Base-by-base conservation (phyloP, 495 filamentous ascomycete species). In the Pseudotulostoma volvatum region DNA sequence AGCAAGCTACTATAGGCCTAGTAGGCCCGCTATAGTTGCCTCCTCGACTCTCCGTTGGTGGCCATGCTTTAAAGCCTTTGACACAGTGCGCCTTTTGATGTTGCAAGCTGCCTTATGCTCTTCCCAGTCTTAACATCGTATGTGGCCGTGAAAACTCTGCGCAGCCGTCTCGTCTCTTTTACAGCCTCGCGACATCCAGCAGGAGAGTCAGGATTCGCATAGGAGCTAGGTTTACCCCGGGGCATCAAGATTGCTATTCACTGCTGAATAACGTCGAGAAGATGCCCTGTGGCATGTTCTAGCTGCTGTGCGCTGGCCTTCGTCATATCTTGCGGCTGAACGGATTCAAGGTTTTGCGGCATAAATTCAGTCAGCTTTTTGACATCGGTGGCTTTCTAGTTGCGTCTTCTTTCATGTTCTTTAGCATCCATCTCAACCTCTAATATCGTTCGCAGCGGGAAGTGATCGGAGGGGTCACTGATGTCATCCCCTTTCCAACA, bases 361-460 rank as follows among this genome's bases (percentile, higher is more conserved):
- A 40, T 7, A 14, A 17, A 19, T 2, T 25, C 31, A 1, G n/a
- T n/a, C n/a, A 49, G 35, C 9, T 41, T 34, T 1, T 45, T 41
- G 7, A 19, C 30, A 17, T 49, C 38, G 0, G 31, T 43, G 3
- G 28, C 40, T 32, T 49, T 54, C 44, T 41, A 46, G 16, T 47
- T 48, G 9, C 42, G 25, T 7, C 42, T 13, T 36, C 19, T 34
- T 19, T 25, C 31, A 4, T 21, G 36, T 37, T 16, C 14, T 1
- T 18, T 8, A 5, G 25, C 2, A 9, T 36, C 38, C 2, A 36
- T 48, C 9, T 36, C 15, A 20, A 44, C 39, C 16, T 43, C 38
- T 9, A 48, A n/a, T 9, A 36, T 20, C 0, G 42, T 45, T 20
- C 42, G 14, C 18, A 39, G 32, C n/a, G 37, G 44, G 1, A 40